Percentiles rank a stretch among this genome's conserved stretches.
Conservation (phyloP, 768 basidiomycete species). For the Lactifluus volemus region DNA sequence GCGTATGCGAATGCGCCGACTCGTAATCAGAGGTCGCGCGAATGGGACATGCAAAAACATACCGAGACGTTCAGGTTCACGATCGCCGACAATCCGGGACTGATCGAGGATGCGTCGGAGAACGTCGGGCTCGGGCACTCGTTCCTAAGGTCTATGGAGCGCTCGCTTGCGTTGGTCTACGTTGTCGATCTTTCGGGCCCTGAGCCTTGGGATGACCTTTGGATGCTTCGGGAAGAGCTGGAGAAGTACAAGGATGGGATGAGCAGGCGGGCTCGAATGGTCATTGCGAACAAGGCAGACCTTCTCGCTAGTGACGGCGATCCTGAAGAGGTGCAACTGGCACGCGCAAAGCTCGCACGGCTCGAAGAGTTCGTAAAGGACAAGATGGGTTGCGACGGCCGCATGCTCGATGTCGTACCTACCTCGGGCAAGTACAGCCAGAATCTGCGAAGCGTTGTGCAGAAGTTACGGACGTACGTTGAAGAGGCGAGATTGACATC, state of each 20-base stretch:
- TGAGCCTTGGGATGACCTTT: constrained; percentile 71
- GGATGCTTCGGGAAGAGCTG: constrained; percentile 68
- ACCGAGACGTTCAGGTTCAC: constrained; percentile 82
- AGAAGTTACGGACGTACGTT: constrained; percentile 60
- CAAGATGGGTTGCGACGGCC: constrained; percentile 35
- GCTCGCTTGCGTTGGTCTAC: constrained; percentile 82
- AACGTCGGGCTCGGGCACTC: constrained; percentile 91
- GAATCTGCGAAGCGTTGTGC: constrained; percentile 66
- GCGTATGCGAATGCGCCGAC: constrained; percentile 43
- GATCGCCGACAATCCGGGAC: constrained; percentile 94
- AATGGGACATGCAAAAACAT: constrained; percentile 20
- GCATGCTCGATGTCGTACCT: constrained; percentile 61
- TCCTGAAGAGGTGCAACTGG: constrained; percentile 39
- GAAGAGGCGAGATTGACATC: constrained; percentile 32
- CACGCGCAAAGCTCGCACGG: constrained; percentile 44
- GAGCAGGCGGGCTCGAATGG: constrained; percentile 65
- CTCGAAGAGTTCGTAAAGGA: constrained; percentile 49
- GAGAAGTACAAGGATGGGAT: constrained; percentile 76
- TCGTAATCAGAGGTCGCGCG: constrained; percentile 34
- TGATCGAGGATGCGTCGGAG: constrained; percentile 75
- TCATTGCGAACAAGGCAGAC: constrained; percentile 95
- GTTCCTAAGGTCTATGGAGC: constrained; percentile 88
- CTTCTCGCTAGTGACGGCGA: constrained; percentile 43
- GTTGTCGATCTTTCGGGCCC: constrained; percentile 80
- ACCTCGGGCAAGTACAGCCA: constrained; percentile 80